A percentile compares a stretch with the other conserved stretches of the same genome.
These are phyloP conservation scores for Diversispora eburnea DNA, from an alignment of 192 early-diverging fungal species.

Conservation along the genomic window DNA sequence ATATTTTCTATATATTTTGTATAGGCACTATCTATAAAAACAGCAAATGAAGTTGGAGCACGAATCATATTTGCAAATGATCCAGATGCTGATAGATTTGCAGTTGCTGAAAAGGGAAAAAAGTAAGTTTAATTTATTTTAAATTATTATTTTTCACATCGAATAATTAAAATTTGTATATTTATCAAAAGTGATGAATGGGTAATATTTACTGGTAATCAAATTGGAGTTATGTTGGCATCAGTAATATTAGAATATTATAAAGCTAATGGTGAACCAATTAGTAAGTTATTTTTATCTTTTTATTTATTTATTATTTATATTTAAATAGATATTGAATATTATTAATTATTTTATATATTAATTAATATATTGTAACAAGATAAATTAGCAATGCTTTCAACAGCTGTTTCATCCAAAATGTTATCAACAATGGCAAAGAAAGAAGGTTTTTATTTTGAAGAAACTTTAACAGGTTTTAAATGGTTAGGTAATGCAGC, in stretches of 20 bases:
- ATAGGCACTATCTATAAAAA: constrained; percentile 61
- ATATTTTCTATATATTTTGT: neutral
- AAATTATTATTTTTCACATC: neutral
- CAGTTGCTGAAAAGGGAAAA: constrained; percentile 75
- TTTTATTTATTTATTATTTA: constrained; percentile 8
- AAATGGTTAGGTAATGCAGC: constrained; percentile 92
- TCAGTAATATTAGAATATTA: constrained; percentile 57
- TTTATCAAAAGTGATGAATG: constrained; percentile 54
- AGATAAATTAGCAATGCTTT: constrained; percentile 71
- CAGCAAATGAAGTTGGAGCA: constrained; percentile 55
- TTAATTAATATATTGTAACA: neutral
- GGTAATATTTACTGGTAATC: constrained; percentile 83
- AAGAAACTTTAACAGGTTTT: constrained; percentile 93
- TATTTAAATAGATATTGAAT: neutral
- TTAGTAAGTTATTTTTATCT: constrained; percentile 9
- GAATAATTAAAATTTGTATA: neutral
- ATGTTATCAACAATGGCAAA: constrained; percentile 75
- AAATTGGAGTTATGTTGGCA: constrained; percentile 82
- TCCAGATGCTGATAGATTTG: constrained; percentile 91
- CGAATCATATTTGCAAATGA: constrained; percentile 86
- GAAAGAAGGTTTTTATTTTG: constrained; percentile 75
- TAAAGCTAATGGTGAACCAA: constrained; percentile 44
- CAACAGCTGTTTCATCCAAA: constrained; percentile 84
- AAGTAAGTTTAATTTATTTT: constrained; percentile 22
- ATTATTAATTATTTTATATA: constrained; percentile 14